Base-by-base conservation (phyloP, 2,329 filamentous ascomycete species). In the Hypoxylon sp. region DNA sequence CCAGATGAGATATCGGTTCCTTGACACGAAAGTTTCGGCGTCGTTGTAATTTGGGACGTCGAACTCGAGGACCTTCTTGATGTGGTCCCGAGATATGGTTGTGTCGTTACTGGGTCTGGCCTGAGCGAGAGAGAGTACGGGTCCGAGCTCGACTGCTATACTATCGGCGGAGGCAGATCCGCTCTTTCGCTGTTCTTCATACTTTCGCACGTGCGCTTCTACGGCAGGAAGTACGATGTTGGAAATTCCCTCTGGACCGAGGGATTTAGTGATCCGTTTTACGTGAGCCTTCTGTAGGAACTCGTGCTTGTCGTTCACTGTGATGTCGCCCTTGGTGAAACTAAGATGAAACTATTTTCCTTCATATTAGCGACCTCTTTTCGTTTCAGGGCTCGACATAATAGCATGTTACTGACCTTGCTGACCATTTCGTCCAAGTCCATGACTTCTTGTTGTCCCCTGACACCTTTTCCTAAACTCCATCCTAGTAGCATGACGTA, bases 271-370 rank as follows among this genome's bases (percentile, higher is more conserved):
- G 29, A 70, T 46, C 22, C 63, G 62, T 10, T 48, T 59, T 5
- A 75, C 57, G 50, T 78, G 76, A 1, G 51, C 66, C 17, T 70
- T 72, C 52, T 98, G 93, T 53, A 98, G 86, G 78, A 90, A 93
- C 74, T 88, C 87, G 14, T 98, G 86, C 77, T 98, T 99, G 53
- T 90, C 88, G 19, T 92, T 90, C 17, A 98, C 93, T 13, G 92
- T 91, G 5, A 94, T 93, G 78, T 98, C 94, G 9, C 95, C 95
- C 74, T 92, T 93, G 2, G 94, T 98, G 81, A 98, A 97, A 76
- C 94, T 94, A 71, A 97, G 85, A 50, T 90, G 89, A 77, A 98
- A 95, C 87, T 93, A 47, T 3, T 24, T 44, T 19, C 8, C 5
- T 19, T 26, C 14, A 19, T 50, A 26, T 47, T 63, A 55, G 55